phyloP scores from a whole-genome alignment of 257 asterid species.

The Rehmannia glutinosa region DNA sequence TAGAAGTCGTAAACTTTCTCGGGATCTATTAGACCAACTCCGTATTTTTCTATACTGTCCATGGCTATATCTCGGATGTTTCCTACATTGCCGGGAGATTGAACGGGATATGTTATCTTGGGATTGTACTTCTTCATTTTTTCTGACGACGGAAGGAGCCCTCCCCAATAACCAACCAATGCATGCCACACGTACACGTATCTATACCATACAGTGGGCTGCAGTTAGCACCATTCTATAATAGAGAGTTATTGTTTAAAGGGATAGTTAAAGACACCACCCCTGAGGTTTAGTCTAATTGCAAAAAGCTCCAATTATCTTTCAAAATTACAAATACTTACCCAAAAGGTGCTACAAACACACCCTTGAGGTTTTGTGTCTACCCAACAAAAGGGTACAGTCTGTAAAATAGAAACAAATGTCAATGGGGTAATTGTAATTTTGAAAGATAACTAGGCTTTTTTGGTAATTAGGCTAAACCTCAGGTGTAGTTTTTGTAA shows the following conservation, averaged over 20 bases:
- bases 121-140: slow-evolving; percentile 34
- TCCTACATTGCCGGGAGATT: slow-evolving; percentile 32
- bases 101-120: slow-evolving; percentile 23
- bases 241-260: neutral
- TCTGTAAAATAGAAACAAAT: too few relatives aligned
- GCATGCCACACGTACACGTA: slow-evolving; percentile 40
- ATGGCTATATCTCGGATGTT: slow-evolving; percentile 32
- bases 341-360: too few relatives aligned
- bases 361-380: too few relatives aligned
- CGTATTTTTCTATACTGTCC: slow-evolving; percentile 29
- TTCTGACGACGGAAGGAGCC: slow-evolving; percentile 27
- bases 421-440: neutral
- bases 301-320: neutral
- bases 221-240: neutral
- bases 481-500: neutral
- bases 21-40: slow-evolving; percentile 34
- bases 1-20: slow-evolving; percentile 27
- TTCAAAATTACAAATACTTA: neutral
- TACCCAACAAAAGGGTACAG: neutral
- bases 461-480: neutral
- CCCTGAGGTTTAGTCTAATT: neutral
- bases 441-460: neutral
- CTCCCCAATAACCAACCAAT: slow-evolving; percentile 42
- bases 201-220: slow-evolving; percentile 11
- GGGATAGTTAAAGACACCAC: neutral